Evolutionary conservation across 2,329 filamentous ascomycete genomes (phyloP).

Genomic region (Knoxdaviesia capensis): DNA sequence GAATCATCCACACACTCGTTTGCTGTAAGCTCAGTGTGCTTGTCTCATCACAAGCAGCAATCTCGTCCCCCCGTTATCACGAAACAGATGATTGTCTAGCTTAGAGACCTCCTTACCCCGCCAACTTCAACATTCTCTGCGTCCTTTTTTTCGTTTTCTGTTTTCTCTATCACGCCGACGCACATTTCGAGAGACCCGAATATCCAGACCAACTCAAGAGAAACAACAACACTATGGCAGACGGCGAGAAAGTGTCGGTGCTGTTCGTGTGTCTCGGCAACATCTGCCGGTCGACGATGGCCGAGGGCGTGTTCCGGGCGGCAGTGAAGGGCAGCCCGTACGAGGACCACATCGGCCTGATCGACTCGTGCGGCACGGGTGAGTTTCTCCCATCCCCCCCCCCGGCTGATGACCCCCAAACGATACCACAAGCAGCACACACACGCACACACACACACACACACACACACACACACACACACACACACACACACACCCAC

Average conservation of each 20-base stretch:
- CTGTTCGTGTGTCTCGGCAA: constrained; percentile 95
- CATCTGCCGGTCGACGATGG: constrained; percentile 89
- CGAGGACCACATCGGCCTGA: constrained; percentile 35
- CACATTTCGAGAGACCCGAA: not conserved
- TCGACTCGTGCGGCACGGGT: constrained; percentile 82
- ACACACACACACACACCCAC: not conserved
- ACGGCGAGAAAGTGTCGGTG: constrained; percentile 35
- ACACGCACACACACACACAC: not conserved
- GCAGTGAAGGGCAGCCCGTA: constrained; percentile 41
- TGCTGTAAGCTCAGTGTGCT: too few species aligned
- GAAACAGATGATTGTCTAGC: too few species aligned
- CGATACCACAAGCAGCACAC: not conserved
- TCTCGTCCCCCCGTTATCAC: too few species aligned
- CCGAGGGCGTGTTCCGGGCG: constrained; percentile 75
- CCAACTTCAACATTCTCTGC: too few species aligned
- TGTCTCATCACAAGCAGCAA: too few species aligned
- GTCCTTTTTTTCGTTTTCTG: too few species aligned
- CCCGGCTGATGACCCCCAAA: too few species aligned
- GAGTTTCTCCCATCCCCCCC: constrained; percentile 3
- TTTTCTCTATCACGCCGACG: too few species aligned
- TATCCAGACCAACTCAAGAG: not conserved
- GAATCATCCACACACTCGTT: too few species aligned
- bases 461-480: not conserved
- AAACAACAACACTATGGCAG: not conserved
- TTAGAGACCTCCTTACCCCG: too few species aligned